Evolutionary conservation across 768 basidiomycete species (phyloP), one percentile per base, ranked within the genome.

Genomic region (Gloeopeniophorella convolvens): DNA sequence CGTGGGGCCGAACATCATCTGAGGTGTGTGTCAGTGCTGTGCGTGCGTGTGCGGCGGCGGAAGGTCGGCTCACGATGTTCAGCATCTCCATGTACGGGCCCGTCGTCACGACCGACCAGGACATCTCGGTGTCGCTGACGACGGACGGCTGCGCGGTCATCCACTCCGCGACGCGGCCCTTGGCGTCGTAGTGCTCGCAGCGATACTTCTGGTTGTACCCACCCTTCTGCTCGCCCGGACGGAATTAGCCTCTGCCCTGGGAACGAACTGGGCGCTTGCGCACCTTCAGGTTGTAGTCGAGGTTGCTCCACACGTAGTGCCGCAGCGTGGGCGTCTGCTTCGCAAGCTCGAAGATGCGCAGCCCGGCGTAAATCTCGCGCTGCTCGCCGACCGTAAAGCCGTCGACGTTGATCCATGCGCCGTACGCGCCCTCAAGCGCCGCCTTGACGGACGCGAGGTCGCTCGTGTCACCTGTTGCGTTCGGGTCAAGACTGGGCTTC

Each of bases 61-160:
- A 35, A 13, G 24, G 31, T 18, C 27, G 18, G 46, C 68, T 20
- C 42, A 72, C 72, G 28, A 60, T 63, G 32, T 66, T 60, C n/a
- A 72, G 61, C 66, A 72, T 71, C 37, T 73, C 71, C 56, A 71
- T 65, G 54, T 73, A 73, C 8, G 69, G 68, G 1, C 71, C 68
- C 1, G 69, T 66, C 15, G 67, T 68, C 48, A 72, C 58, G n/a
- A 66, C 58, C 10, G 66, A 65, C 70, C 69, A 72, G 12, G 63
- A 63, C 21, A 71, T 54, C 6, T 55, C 61, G 6, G 53, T 51
- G n/a, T 68, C 64, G 32, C 61, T 64, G 24, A 62, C 59, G 23
- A 53, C 61, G 2, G 68, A 68, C 5, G 65, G 60, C 48, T 71
- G 70, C 13, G 58, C 55, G 39, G 60, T 57, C 32, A 73, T 54